Base-by-base conservation (phyloP, 768 basidiomycete genomes). In the Megacollybia marginata region DNA sequence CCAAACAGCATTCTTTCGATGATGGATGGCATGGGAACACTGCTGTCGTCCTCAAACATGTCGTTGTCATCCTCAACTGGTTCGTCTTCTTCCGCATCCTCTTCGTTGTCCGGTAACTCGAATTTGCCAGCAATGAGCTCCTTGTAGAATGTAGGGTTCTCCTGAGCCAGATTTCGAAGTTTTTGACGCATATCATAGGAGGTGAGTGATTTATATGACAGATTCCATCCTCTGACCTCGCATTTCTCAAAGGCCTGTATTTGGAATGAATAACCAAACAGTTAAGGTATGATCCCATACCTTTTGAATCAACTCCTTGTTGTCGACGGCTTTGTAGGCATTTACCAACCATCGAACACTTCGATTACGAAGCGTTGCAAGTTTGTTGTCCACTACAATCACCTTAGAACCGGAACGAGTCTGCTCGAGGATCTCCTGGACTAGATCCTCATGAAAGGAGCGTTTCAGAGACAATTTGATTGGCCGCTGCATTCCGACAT, bases 251-350 rank as follows among this genome's bases (percentile, higher is more conserved):
- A 38, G 35, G n/a, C 35, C n/a, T 38, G 11, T 38, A n/a, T 38
- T 11, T 38, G 35, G 11, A 38, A 11, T 38, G 11, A 38, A n/a
- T 11, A 38, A n/a, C 35, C 35, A 38, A 38, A 11, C n/a, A 11
- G 63, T 51, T 11, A 11, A 11, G 35, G 11, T 38, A 11, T 11
- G n/a, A 38, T n/a, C n/a, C n/a, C n/a, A n/a, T n/a, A n/a, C n/a
- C n/a, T n/a, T n/a, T n/a, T n/a, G n/a, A n/a, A n/a, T n/a, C n/a
- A n/a, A n/a, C n/a, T n/a, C n/a, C n/a, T n/a, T n/a, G n/a, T n/a
- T n/a, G n/a, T n/a, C n/a, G n/a, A n/a, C n/a, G n/a, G n/a, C n/a
- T n/a, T n/a, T n/a, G n/a, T n/a, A n/a, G n/a, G n/a, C n/a, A n/a
- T n/a, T n/a, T n/a, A n/a, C n/a, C n/a, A n/a, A n/a, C n/a, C n/a